A percentile compares a stretch with the other conserved stretches of the same genome.
These are phyloP conservation scores for Elongisporangium undulatum DNA, from an alignment of 352 stramenopile genomes.

Conservation along the genomic window DNA sequence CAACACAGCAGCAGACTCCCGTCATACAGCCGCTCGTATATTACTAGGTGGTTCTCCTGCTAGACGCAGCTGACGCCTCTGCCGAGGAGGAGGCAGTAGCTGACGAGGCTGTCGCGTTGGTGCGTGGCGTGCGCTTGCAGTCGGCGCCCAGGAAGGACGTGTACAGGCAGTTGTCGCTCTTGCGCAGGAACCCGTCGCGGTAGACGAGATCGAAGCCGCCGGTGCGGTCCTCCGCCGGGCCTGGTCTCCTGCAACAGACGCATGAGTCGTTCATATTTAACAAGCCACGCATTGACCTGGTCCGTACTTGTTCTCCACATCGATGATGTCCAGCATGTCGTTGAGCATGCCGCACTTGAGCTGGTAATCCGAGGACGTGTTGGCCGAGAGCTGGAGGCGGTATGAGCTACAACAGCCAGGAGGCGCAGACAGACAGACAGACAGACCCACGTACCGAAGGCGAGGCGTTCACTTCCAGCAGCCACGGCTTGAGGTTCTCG, in stretches of 20 bases:
- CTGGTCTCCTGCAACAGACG: constrained; percentile 16
- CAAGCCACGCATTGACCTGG: too few relatives aligned
- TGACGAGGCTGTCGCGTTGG: not conserved
- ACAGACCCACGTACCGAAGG: constrained; percentile 55
- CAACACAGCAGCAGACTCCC: not conserved
- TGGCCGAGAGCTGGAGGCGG: constrained; percentile 73
- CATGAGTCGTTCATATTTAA: not conserved
- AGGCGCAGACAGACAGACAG: not conserved
- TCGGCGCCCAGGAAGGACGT: constrained; percentile 67
- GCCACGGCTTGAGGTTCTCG: constrained; percentile 88
- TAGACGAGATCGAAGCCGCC: constrained; percentile 82
- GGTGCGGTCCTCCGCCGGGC: constrained; percentile 40
- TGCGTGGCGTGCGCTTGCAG: constrained; percentile 30
- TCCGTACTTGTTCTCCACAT: constrained; percentile 83
- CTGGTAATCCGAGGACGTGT: constrained; percentile 89
- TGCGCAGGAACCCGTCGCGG: constrained; percentile 56
- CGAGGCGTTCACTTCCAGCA: constrained; percentile 93
- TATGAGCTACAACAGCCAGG: not conserved
- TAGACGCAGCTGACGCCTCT: not conserved
- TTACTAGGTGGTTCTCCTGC: not conserved
- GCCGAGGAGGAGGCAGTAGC: constrained; percentile 3
- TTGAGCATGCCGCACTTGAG: constrained; percentile 94
- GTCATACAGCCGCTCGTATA: not conserved
- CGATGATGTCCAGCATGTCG: constrained; percentile 93
- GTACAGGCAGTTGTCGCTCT: constrained; percentile 67